A percentile compares a stretch with the other conserved stretches of the same genome.
These are phyloP conservation scores for Tetrahymena borealis DNA, from an alignment of 73 alveolate genomes.

Conservation along the genomic window DNA sequence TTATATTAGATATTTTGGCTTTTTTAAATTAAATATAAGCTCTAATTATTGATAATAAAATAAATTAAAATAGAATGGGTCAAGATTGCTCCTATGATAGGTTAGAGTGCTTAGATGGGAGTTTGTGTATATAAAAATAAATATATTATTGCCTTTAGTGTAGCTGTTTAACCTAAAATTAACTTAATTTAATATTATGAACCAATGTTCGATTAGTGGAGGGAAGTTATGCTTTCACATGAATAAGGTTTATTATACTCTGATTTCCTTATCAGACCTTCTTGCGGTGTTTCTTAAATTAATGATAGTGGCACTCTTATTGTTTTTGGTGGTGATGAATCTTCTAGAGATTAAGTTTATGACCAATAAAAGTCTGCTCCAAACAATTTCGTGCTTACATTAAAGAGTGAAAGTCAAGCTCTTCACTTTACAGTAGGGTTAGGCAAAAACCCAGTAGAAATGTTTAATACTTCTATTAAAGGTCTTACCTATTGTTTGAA, in stretches of 20 bases:
- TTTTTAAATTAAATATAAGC: neutral
- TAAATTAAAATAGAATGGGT: constrained; percentile 3
- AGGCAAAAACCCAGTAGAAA: neutral
- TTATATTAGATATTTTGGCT: too few species aligned
- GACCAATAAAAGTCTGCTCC: neutral
- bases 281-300: neutral
- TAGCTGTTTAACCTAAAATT: neutral
- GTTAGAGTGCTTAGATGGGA: neutral
- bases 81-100: neutral
- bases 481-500: neutral
- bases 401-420: neutral
- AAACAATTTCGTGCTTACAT: neutral
- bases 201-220: neutral
- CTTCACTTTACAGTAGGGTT: neutral
- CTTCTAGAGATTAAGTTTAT: neutral
- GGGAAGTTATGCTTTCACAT: neutral
- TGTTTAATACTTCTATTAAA: neutral
- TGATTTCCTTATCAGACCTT: neutral
- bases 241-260: neutral
- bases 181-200: neutral
- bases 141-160: neutral
- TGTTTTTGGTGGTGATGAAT: neutral
- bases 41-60: too few species aligned
- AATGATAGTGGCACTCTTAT: neutral
- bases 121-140: neutral